Percentiles rank a stretch among this genome's conserved stretches.
Conservation (phyloP, 352 stramenopile genomes). For the Globisporangium takayamanum region DNA sequence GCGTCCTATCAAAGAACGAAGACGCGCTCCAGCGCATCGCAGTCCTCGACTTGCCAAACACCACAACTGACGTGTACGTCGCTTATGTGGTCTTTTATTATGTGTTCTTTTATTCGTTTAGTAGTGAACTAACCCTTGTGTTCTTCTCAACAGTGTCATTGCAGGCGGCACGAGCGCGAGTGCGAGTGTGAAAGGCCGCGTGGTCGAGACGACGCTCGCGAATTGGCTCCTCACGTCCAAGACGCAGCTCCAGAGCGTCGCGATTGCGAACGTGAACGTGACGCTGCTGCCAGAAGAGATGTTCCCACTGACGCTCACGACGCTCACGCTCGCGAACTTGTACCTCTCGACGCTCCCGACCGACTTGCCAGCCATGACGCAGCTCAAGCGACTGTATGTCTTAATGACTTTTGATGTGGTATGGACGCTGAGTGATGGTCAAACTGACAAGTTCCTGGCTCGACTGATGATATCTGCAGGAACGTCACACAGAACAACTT, state of each 20-base stretch:
- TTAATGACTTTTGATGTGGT: too few relatives aligned
- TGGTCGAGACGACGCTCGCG: constrained; percentile 5
- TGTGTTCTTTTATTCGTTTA: too few relatives aligned
- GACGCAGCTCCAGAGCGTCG: constrained; percentile 7
- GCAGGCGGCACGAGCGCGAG: constrained; percentile 11
- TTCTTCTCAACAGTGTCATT: neutral
- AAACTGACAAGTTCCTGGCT: too few relatives aligned
- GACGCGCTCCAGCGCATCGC: constrained; percentile 10
- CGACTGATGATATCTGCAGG: constrained; percentile 1
- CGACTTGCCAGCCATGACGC: constrained; percentile 5
- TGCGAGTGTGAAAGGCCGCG: constrained; percentile 7
- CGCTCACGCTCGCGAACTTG: constrained; percentile 10
- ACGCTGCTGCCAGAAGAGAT: constrained; percentile 9
- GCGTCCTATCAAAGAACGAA: constrained; percentile 13
- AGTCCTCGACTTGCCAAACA: constrained; percentile 6
- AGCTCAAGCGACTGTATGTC: constrained; percentile 7
- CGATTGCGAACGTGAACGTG: constrained; percentile 13
- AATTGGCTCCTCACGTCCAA: constrained; percentile 12
- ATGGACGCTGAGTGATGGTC: too few relatives aligned
- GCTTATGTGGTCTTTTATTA: too few relatives aligned
- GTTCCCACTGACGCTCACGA: constrained; percentile 10
- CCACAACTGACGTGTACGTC: constrained; percentile 2
- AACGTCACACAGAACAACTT: constrained; percentile 13
- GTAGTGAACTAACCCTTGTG: too few relatives aligned
- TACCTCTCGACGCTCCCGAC: constrained; percentile 5